Base-by-base conservation (phyloP, 257 asterid genomes). In the Ligustrum vulgare region DNA sequence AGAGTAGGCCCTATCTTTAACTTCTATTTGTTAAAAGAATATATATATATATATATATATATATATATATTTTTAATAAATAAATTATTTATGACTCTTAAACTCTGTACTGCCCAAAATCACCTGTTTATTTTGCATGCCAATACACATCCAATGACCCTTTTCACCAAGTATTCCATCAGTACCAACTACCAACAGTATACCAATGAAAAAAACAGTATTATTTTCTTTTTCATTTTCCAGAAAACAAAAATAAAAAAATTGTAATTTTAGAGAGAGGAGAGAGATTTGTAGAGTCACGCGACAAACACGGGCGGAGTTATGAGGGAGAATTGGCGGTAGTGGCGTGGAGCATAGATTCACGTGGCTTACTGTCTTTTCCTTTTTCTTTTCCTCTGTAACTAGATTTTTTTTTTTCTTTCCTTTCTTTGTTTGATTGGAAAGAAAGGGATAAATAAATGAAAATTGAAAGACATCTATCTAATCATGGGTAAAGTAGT, bases 291-390 rank as follows among this genome's bases (percentile, higher is more conserved):
- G 9, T 6, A 77, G 76, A 79, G 81, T 86, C 86, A 87, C 91
- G 91, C 90, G 94, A 84, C 84, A 85, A 87, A 89, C 78, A 79
- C 90, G 90, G 94, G 89, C 79, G 85, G 70, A 71, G 64, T 39
- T 70, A 39, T 31, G 31, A 32, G 70, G 36, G 69, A n/a, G 65
- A 58, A 70, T 70, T 73, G 86, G 72, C 78, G 79, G 82, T 74
- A 39, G 73, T 69, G 71, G 25, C 47, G 15, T 37, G 45, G 62
- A 65, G 78, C 79, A 76, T 74, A 75, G 79, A 62, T 82, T 79
- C 87, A 84, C 83, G 84, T 82, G 88, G 81, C 20, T 76, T 73
- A 72, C 73, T 64, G 77, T 67, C 81, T 49, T 20, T 70, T 28
- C 43, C 23, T 62, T 70, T n/a, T n/a, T n/a, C n/a, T n/a, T n/a